These are phyloP conservation scores for Fusarium veterinarium DNA, from an alignment of 2,329 filamentous ascomycete species.

Conservation along the genomic window DNA sequence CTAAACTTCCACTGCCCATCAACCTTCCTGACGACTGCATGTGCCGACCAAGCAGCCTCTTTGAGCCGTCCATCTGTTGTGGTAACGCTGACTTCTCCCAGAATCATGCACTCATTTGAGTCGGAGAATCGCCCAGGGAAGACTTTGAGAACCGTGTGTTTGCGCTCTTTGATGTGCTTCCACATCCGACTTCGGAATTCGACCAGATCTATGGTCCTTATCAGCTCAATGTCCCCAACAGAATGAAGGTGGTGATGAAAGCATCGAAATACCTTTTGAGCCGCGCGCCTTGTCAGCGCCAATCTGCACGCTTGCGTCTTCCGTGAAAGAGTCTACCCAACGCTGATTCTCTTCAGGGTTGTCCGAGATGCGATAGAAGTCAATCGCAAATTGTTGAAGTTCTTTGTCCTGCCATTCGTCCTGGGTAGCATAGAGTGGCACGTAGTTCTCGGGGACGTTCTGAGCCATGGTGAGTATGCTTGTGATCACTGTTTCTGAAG, in stretches of 20 bases:
- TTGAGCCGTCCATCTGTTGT: constrained; percentile 44
- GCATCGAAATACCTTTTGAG: constrained; percentile 45
- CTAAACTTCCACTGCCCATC: constrained; percentile 50
- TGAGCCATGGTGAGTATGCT: constrained; percentile 27
- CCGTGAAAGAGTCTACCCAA: constrained; percentile 57
- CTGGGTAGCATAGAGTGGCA: constrained; percentile 48
- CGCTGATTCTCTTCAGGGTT: constrained; percentile 54
- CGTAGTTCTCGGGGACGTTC: constrained; percentile 43
- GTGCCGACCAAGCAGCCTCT: constrained; percentile 48
- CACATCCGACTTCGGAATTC: constrained; percentile 57
- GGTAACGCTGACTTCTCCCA: constrained; percentile 46
- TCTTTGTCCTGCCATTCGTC: constrained; percentile 47
- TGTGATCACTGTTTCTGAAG: not conserved
- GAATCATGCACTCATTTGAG: constrained; percentile 45
- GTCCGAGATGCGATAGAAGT: constrained; percentile 60
- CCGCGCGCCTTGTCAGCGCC: constrained; percentile 54
- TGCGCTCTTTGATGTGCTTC: constrained; percentile 53
- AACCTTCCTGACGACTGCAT: constrained; percentile 46
- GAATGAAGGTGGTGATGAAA: not conserved
- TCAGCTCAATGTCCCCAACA: constrained; percentile 11
- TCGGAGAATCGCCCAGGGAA: constrained; percentile 54
- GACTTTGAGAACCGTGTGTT: constrained; percentile 56
- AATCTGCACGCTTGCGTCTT: constrained; percentile 57
- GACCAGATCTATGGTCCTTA: constrained; percentile 52
- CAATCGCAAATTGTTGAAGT: constrained; percentile 54